Percentiles rank a stretch among this genome's conserved stretches.
Evolutionary conservation across 495 filamentous ascomycete species (phyloP).

Genomic region (Hyaloscypha bicolor): DNA sequence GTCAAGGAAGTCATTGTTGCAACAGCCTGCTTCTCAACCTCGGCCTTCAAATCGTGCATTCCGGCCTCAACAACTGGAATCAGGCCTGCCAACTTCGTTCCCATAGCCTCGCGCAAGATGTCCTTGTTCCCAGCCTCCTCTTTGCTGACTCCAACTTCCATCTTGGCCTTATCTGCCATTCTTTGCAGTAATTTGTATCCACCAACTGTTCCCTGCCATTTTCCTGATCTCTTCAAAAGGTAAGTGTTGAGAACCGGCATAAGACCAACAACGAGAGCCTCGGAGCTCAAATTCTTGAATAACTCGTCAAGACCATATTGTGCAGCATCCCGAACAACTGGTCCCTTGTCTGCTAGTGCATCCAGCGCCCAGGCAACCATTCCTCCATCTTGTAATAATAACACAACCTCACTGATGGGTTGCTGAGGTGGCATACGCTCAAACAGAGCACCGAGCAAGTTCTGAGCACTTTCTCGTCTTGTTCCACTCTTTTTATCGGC

Average conservation of each 20-base stretch:
- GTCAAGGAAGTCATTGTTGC: slow-evolving; percentile 91
- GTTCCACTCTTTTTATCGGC: slow-evolving; percentile 91
- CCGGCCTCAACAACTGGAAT: slow-evolving; percentile 91
- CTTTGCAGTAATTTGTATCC: slow-evolving; percentile 79
- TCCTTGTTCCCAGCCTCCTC: slow-evolving; percentile 87
- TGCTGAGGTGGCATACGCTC: slow-evolving; percentile 83
- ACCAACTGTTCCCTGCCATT: slow-evolving; percentile 94
- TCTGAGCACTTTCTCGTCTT: slow-evolving; percentile 89
- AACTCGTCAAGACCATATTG: slow-evolving; percentile 94
- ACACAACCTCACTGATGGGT: slow-evolving; percentile 75
- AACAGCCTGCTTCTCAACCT: slow-evolving; percentile 84
- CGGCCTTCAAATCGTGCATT: slow-evolving; percentile 94
- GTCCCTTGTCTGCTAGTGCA: slow-evolving; percentile 85
- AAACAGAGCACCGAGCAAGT: slow-evolving; percentile 89
- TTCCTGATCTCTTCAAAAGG: slow-evolving; percentile 76
- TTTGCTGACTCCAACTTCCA: slow-evolving; percentile 71
- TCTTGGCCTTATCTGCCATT: slow-evolving; percentile 91
- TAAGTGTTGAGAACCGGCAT: slow-evolving; percentile 74
- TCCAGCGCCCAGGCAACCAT: slow-evolving; percentile 77
- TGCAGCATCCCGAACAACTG: slow-evolving; percentile 84
- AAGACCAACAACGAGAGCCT: slow-evolving; percentile 78
- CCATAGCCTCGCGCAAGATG: slow-evolving; percentile 87
- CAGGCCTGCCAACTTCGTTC: slow-evolving; percentile 82
- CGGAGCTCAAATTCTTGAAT: slow-evolving; percentile 74
- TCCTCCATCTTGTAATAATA: slow-evolving; percentile 78